phyloP scores from a whole-genome alignment of 192 early-diverging fungal species.

The Pilaira anomala region DNA sequence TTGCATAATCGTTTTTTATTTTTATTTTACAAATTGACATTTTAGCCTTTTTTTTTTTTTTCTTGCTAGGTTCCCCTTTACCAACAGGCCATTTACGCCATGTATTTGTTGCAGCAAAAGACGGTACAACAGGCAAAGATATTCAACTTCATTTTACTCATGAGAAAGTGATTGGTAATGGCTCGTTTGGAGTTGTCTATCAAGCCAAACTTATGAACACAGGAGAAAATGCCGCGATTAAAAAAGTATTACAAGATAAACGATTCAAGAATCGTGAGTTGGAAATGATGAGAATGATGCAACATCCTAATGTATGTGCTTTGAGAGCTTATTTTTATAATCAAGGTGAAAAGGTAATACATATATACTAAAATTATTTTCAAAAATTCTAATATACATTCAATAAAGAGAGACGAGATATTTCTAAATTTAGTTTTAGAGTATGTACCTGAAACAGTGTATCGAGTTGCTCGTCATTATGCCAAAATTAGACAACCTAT shows the following conservation, averaged over 20 bases:
- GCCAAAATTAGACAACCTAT: slow-evolving; percentile 90
- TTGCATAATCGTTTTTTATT: background rate
- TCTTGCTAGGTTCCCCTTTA: background rate
- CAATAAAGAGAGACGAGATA: slow-evolving; percentile 91
- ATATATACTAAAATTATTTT: background rate
- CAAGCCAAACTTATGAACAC: slow-evolving; percentile 84
- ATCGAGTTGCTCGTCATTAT: slow-evolving; percentile 87
- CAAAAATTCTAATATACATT: background rate
- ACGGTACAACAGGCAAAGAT: slow-evolving; percentile 82
- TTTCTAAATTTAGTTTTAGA: slow-evolving; percentile 96
- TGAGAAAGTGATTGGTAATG: slow-evolving; percentile 93
- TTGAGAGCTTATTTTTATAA: slow-evolving; percentile 94
- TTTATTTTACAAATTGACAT: background rate
- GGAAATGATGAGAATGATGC: slow-evolving; percentile 89
- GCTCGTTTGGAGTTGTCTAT: slow-evolving; percentile 97
- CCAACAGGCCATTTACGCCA: slow-evolving; percentile 2
- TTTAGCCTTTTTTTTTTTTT: background rate
- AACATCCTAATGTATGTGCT: slow-evolving; percentile 90
- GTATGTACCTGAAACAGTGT: slow-evolving; percentile 95
- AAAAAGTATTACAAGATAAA: slow-evolving; percentile 98
- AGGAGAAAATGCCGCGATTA: slow-evolving; percentile 89
- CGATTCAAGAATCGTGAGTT: slow-evolving; percentile 97
- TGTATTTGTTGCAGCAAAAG: slow-evolving; percentile 68
- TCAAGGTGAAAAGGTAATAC: slow-evolving; percentile 76
- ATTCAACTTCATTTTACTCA: slow-evolving; percentile 88